A percentile compares a stretch with the other conserved stretches of the same genome.
Evolutionary conservation across 257 asterid species (phyloP).

Genomic region (Solanum chmielewskii): DNA sequence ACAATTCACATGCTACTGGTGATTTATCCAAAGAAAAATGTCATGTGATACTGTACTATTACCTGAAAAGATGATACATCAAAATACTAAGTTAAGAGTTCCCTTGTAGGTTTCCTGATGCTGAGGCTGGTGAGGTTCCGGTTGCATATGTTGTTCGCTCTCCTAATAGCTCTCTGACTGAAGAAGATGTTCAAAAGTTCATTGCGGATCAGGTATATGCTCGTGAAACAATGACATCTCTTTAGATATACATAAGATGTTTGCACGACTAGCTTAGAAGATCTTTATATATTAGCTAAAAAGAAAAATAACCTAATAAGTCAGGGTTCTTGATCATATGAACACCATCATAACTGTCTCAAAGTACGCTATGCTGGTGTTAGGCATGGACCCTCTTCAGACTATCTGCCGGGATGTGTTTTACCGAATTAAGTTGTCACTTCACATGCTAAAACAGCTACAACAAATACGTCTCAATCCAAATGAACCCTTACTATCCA

Average conservation of each 20-base stretch:
- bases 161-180: constrained; percentile 73
- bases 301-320: background rate
- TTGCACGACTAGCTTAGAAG: background rate
- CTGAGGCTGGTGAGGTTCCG: constrained; percentile 99
- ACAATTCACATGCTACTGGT: background rate
- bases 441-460: background rate
- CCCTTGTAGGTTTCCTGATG: constrained; percentile 64
- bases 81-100: background rate
- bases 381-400: background rate
- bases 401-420: background rate
- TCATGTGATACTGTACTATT: background rate
- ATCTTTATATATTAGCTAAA: background rate
- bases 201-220: constrained; percentile 80
- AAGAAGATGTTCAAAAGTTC: constrained; percentile 70
- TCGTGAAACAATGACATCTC: background rate
- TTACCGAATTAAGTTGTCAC: background rate
- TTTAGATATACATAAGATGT: background rate
- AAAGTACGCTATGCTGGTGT: background rate
- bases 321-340: background rate
- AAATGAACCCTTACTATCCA: background rate
- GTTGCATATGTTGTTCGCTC: constrained; percentile 76
- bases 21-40: background rate
- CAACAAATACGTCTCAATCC: background rate
- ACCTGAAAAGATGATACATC: background rate
- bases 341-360: background rate